Base-by-base conservation (phyloP, 208 protist species). In the Trypanosoma boissoni region DNA sequence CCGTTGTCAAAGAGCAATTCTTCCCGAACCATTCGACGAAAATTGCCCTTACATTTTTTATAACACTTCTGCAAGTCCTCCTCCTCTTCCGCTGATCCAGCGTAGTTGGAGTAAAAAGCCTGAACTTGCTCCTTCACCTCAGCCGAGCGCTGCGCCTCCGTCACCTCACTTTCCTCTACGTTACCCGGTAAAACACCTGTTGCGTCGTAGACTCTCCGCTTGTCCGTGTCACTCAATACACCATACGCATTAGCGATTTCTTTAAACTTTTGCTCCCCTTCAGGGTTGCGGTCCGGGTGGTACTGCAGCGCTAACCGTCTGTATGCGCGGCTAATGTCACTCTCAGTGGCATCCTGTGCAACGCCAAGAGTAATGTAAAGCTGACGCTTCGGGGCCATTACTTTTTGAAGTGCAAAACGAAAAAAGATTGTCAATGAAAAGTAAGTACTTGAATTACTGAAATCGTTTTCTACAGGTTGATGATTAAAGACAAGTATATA, bases 201-300 rank as follows among this genome's bases (percentile, higher is more conserved):
- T 23, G 59, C 55, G 75, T 99, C 98, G 77, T 99, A 99, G 4
- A 98, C 55, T n/a, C 75, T 53, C 24, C 96, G 84, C 63, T 98
- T 98, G 52, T 98, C 69, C 6, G 60, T 27, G 57, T 99, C 96
- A 54, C 59, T 78, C 7, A 99, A 83, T 1, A 99, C 77, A n/a
- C 97, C 87, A 69, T 99, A 99, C 23, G 98, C 98, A 48, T 91
- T 80, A 28, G 83, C 81, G 39, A 99, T 91, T 36, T 74, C 52
- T 51, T 92, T 92, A 69, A 97, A 97, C 55, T 86, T 76, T 23
- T 91, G 76, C 28, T 63, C 69, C 27, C 90, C 90, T 36, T 91
- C 75, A 0, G 79, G 84, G 63, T 97, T 94, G 41, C 82, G 80
- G 32, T 97, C 91, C 3, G 91, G 91, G 64, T 97, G 91, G 70